Evolutionary conservation across 257 asterid species (phyloP), one percentile per base, ranked within the genome.

Genomic region (Przewalskia tangutica): DNA sequence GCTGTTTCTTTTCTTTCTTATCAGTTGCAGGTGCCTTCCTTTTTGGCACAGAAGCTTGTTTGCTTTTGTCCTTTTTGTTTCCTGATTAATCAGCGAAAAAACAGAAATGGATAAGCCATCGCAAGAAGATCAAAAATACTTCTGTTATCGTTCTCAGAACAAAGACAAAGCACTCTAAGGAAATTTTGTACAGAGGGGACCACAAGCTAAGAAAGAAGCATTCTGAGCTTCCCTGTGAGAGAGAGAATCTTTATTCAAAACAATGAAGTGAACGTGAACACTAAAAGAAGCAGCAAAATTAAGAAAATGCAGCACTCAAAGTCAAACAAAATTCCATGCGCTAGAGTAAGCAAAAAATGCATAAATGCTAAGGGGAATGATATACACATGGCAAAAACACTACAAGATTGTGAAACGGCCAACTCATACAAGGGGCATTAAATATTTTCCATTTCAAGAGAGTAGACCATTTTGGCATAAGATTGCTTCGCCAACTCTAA

Each of bases 1-100:
- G 78, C 82, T 90, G 91, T 87, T 95, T 95, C 86, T 76, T 88
- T 53, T 81, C 84, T 58, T 84, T 90, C 84, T 85, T 77, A 54
- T 82, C 86, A 78, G 85, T 80, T 56, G 80, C 85, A 86, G 84
- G 81, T 23, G 84, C 77, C 82, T 90, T 86, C 82, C 84, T 86
- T 85, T 84, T 84, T 40, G 89, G 77, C 81, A 79, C 84, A 77
- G 90, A 59, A 81, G 66, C 86, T 65, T 38, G 84, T 78, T 83
- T 84, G 48, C 80, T 80, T 85, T 84, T 80, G 64, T 75, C 81
- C 84, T 83, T 84, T 48, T 83, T 84, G 81, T 62, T 78, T 77
- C 90, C 95, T 92, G 58, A 11, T 80, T 58, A 63, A 55, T 48
- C 64, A 64, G 32, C 7, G 17, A 46, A 11, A 71, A 71, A 20